Percentiles rank a stretch among this genome's conserved stretches.
Evolutionary conservation across 1,139 yeast genomes (phyloP).

Genomic region (Hemisphaericaspora xylanilytica): DNA sequence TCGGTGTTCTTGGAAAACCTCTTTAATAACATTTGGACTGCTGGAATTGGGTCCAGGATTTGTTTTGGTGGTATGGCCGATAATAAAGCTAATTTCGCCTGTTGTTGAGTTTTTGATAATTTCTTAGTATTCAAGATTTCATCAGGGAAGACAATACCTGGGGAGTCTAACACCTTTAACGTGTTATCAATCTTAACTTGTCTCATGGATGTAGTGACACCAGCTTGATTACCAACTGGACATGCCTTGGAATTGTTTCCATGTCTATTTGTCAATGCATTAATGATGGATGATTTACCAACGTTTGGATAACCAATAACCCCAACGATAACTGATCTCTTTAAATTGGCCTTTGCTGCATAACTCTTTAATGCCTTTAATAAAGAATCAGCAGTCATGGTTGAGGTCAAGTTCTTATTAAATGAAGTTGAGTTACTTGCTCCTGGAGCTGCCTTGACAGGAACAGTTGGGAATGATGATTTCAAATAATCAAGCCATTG

Average conservation of each 20-base stretch:
- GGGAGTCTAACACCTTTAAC: slow-evolving; percentile 87
- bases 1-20: slow-evolving; percentile 67
- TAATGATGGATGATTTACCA: slow-evolving; percentile 93
- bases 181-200: slow-evolving; percentile 91
- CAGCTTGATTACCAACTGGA: slow-evolving; percentile 98
- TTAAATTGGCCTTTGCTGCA: slow-evolving; percentile 78
- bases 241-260: slow-evolving; percentile 70
- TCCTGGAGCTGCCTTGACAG: slow-evolving; percentile 64
- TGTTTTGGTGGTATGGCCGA: slow-evolving; percentile 90
- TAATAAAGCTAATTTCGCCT: slow-evolving; percentile 82
- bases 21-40: slow-evolving; percentile 73
- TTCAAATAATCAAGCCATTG: slow-evolving; percentile 83
- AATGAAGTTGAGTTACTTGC: slow-evolving; percentile 62
- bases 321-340: slow-evolving; percentile 92
- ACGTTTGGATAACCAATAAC: slow-evolving; percentile 93
- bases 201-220: slow-evolving; percentile 88
- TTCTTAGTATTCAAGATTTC: slow-evolving; percentile 45
- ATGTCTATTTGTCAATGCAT: slow-evolving; percentile 82
- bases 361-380: slow-evolving; percentile 82
- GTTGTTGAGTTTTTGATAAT: slow-evolving; percentile 60
- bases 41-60: slow-evolving; percentile 80
- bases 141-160: slow-evolving; percentile 96
- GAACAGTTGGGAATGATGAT: slow-evolving; percentile 86
- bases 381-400: slow-evolving; percentile 70
- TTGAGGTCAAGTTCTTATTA: slow-evolving; percentile 73